These are phyloP conservation scores for Rhodamnia argentea DNA, from an alignment of 345 rosid species.

Conservation along the genomic window DNA sequence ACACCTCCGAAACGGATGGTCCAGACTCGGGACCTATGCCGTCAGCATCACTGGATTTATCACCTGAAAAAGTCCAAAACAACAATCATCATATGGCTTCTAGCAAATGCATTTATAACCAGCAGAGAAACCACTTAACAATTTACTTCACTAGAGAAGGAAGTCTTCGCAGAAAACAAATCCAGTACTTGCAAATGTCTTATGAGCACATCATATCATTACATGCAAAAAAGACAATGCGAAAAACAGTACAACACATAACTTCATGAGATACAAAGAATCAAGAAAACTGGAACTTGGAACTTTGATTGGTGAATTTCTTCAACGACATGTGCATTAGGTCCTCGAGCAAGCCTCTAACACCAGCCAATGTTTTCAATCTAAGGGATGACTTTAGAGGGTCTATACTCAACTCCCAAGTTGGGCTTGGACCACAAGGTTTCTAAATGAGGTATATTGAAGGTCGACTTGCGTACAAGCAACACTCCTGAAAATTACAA, in stretches of 20 bases:
- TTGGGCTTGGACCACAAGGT: not conserved
- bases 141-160: not conserved
- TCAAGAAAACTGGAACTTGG: not conserved
- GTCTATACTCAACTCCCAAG: not conserved
- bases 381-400: not conserved
- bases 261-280: not conserved
- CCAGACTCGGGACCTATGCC: not conserved
- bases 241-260: not conserved
- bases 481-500: not conserved
- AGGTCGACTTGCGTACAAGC: not conserved
- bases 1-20: slow-evolving; percentile 8
- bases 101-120: not conserved
- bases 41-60: not conserved
- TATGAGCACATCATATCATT: not conserved
- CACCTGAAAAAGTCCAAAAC: slow-evolving; percentile 4
- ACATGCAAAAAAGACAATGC: not conserved
- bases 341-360: not conserved
- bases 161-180: not conserved
- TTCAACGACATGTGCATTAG: not conserved
- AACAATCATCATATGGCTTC: not conserved
- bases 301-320: not conserved
- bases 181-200: not conserved
- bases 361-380: not conserved
- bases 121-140: not conserved
- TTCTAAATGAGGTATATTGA: not conserved